phyloP scores from a whole-genome alignment of 177 flowering plant genomes.

The Vitis hybrid region DNA sequence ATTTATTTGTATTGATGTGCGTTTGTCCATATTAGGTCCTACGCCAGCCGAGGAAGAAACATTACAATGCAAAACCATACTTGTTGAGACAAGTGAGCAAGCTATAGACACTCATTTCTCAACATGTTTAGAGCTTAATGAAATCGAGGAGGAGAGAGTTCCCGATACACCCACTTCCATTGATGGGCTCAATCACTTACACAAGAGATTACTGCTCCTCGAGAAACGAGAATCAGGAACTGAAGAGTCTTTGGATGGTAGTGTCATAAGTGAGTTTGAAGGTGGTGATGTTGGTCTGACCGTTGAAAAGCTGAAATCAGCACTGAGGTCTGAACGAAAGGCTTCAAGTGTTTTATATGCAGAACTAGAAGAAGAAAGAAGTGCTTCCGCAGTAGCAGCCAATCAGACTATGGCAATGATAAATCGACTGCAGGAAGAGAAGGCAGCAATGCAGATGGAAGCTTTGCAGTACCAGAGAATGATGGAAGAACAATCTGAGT shows the following conservation, averaged over 20 bases:
- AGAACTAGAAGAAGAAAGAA: constrained; percentile 87
- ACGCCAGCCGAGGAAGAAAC: constrained; percentile 20
- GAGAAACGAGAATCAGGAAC: constrained; percentile 48
- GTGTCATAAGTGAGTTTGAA: constrained; percentile 62
- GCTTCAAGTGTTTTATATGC: constrained; percentile 56
- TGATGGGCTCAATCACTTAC: constrained; percentile 33
- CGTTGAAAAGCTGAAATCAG: constrained; percentile 52
- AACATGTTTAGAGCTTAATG: constrained; percentile 23
- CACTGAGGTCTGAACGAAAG: constrained; percentile 49
- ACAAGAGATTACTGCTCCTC: constrained; percentile 34
- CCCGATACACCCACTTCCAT: constrained; percentile 56
- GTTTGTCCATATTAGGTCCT: constrained; percentile 14
- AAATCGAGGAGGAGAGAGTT: constrained; percentile 44
- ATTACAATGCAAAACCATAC: constrained; percentile 6
- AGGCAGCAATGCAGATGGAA: constrained; percentile 92
- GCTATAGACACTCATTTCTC: constrained; percentile 18
- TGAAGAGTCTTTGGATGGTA: constrained; percentile 79
- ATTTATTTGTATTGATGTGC: not conserved
- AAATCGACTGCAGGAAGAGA: constrained; percentile 85
- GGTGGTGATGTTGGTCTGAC: constrained; percentile 43
- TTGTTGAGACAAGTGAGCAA: constrained; percentile 19
- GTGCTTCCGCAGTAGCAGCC: constrained; percentile 77
- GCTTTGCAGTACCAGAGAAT: constrained; percentile 89
- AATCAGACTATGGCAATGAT: constrained; percentile 97
- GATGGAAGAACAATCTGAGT: constrained; percentile 94